Conservation (phyloP, 73 alveolate species). For the Diophrys appendiculata region DNA sequence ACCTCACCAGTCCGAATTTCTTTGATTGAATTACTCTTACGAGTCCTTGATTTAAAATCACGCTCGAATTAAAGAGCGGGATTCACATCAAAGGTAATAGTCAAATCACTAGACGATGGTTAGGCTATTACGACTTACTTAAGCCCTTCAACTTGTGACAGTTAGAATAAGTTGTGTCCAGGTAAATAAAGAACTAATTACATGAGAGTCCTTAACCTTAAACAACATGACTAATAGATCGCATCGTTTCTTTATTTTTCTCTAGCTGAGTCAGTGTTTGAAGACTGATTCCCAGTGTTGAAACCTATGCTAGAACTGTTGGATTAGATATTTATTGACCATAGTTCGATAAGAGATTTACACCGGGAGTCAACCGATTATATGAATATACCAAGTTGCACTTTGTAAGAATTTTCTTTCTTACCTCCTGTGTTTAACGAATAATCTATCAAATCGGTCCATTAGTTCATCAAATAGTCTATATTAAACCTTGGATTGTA, state of each 20-base stretch:
- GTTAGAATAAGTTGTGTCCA: not conserved
- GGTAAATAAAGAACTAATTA: not conserved
- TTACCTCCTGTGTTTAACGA: too few species aligned
- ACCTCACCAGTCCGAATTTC: not conserved
- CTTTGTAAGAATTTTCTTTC: too few species aligned
- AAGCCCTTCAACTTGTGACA: not conserved
- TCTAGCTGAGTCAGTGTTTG: not conserved
- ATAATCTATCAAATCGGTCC: too few species aligned
- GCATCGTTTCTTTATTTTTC: not conserved
- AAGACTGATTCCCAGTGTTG: not conserved
- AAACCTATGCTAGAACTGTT: not conserved
- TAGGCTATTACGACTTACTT: not conserved
- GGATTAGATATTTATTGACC: not conserved
- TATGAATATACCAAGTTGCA: not conserved
- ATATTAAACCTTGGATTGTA: too few species aligned
- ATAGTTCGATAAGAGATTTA: not conserved
- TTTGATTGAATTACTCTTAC: too few species aligned
- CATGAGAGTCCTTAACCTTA: not conserved
- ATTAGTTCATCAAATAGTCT: too few species aligned
- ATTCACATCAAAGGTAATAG: not conserved
- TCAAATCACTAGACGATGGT: not conserved
- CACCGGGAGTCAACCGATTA: not conserved
- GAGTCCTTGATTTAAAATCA: not conserved
- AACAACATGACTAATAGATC: not conserved
- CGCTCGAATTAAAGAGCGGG: conserved; percentile 2